Percentiles rank a stretch among this genome's conserved stretches.
phyloP scores from a whole-genome alignment of 2,329 filamentous ascomycete species.

The Colletotrichum caudatum region DNA sequence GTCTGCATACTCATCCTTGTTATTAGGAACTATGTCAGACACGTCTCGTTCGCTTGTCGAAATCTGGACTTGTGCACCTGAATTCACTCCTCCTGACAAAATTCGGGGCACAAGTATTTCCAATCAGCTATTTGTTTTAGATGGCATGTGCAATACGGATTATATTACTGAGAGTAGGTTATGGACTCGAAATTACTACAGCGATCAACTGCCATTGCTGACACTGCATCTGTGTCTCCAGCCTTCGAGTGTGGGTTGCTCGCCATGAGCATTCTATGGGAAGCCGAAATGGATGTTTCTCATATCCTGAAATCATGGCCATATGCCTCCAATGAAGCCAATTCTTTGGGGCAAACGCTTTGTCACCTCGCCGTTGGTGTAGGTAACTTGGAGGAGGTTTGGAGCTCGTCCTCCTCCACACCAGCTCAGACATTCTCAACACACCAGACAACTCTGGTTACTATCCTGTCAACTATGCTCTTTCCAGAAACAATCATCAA shows the following conservation, averaged over 20 bases:
- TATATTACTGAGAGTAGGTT: neutral
- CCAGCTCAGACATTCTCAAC: neutral
- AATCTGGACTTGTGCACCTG: neutral
- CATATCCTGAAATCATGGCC: neutral
- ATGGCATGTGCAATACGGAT: too few relatives aligned
- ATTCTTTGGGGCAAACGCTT: neutral
- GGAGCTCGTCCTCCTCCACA: neutral
- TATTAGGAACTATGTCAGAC: too few relatives aligned
- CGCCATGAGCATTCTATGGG: neutral
- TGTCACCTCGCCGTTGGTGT: neutral
- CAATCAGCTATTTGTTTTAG: too few relatives aligned
- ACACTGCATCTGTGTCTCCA: neutral
- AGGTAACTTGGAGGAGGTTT: neutral
- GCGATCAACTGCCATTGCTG: neutral
- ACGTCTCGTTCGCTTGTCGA: neutral
- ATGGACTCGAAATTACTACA: fast-evolving
- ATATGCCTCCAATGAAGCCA: neutral
- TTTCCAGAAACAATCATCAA: fast-evolving
- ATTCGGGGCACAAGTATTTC: too few relatives aligned
- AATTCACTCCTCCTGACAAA: neutral
- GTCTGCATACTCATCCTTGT: too few relatives aligned
- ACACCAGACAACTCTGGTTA: neutral
- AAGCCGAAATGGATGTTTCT: neutral
- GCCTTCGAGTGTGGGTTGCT: neutral
- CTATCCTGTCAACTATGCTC: neutral